Percentiles rank a stretch among this genome's conserved stretches.
These are phyloP conservation scores for Agaricus sinodeliciosus DNA, from an alignment of 768 basidiomycete genomes.

Conservation along the genomic window DNA sequence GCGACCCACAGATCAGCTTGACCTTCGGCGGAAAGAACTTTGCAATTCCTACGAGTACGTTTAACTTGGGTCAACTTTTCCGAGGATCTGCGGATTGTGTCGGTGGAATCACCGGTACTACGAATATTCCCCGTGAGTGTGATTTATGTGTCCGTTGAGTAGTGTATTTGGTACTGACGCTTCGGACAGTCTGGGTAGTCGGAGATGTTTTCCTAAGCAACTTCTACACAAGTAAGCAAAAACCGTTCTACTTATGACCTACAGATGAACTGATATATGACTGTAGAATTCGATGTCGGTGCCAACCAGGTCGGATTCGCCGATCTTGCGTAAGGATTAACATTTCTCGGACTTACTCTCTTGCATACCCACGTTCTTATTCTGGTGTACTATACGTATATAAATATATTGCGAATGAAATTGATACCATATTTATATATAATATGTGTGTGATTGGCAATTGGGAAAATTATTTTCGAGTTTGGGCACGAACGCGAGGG, in stretches of 20 bases:
- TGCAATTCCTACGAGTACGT: conserved; percentile 35
- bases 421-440: not conserved
- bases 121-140: not conserved
- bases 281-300: conserved; percentile 29
- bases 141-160: not conserved
- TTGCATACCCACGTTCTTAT: not conserved
- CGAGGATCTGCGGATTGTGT: conserved; percentile 52
- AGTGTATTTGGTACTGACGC: not conserved
- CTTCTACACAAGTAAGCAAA: conserved; percentile 29
- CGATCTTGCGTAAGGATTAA: conserved; percentile 26
- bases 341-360: not conserved
- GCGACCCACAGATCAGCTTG: conserved; percentile 24
- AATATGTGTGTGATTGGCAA: not conserved
- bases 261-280: not conserved
- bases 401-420: not conserved
- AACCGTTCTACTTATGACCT: not conserved
- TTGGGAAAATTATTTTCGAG: conserved; percentile 42
- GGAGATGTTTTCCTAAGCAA: conserved; percentile 40
- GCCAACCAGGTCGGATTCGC: conserved; percentile 36
- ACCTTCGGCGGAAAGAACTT: conserved; percentile 31
- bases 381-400: not conserved
- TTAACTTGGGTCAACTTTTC: conserved; percentile 38
- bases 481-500: conserved; percentile 49
- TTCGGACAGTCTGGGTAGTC: conserved; percentile 27
- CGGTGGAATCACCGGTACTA: conserved; percentile 21